A percentile compares a stretch with the other conserved stretches of the same genome.
Evolutionary conservation across 257 asterid species (phyloP).

Genomic region (Solanum lignicaule): DNA sequence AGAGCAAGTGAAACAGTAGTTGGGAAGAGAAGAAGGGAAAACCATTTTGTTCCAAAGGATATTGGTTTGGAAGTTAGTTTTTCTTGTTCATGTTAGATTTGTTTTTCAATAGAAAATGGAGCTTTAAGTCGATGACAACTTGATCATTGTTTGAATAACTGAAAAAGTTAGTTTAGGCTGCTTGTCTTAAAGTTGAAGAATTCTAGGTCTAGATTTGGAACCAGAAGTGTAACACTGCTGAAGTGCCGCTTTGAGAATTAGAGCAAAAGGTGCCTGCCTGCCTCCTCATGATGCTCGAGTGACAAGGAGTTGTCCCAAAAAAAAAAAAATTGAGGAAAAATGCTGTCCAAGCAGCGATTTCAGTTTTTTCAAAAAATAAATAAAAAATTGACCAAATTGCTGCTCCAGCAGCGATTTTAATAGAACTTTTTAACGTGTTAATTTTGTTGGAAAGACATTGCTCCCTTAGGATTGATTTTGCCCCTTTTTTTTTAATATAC

Average conservation of each 20-base stretch:
- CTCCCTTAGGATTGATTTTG: too few species aligned
- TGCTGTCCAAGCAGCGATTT: too few species aligned
- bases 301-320: background rate
- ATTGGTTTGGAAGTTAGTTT: background rate
- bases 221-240: background rate
- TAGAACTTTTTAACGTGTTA: too few species aligned
- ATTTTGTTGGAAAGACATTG: too few species aligned
- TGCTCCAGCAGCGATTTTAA: too few species aligned
- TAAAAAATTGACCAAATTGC: too few species aligned
- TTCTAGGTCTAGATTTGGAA: background rate
- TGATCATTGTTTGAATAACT: background rate
- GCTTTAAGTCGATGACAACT: background rate
- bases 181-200: background rate
- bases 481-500: too few species aligned
- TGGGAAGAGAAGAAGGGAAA: background rate
- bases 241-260: background rate
- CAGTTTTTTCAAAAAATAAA: too few species aligned
- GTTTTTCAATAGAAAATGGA: background rate
- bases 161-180: background rate
- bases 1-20: background rate
- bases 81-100: background rate
- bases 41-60: background rate
- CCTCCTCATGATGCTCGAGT: background rate
- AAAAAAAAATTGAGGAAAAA: too few species aligned
- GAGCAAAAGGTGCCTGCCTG: background rate